Evolutionary conservation across 495 filamentous ascomycete genomes (phyloP).

Genomic region (Usnea hakonensis): DNA sequence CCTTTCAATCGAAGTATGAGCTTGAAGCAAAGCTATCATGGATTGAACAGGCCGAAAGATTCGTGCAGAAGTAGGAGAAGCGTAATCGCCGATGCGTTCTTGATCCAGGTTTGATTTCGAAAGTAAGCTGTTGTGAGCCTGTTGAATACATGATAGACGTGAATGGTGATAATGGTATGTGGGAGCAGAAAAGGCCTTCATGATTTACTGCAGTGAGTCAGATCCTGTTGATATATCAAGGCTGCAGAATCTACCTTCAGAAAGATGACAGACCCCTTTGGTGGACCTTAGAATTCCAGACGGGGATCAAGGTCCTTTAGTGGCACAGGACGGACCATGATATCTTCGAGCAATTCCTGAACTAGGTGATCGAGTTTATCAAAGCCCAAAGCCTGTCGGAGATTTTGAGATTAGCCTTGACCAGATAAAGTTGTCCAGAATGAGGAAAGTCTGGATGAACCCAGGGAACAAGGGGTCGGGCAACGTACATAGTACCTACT

Average conservation of each 20-base stretch:
- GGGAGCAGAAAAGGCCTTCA: neutral
- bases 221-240: neutral
- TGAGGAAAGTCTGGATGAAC: neutral
- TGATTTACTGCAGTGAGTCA: neutral
- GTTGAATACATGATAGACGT: neutral
- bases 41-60: neutral
- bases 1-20: neutral
- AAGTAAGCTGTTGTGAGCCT: neutral
- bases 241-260: neutral
- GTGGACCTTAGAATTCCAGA: slow-evolving; percentile 1
- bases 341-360: neutral
- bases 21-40: neutral
- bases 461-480: neutral
- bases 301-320: slow-evolving; percentile 7
- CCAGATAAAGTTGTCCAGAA: neutral
- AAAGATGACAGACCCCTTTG: neutral
- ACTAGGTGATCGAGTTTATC: neutral
- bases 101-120: neutral
- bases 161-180: neutral
- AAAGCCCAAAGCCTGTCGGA: neutral
- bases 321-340: slow-evolving; percentile 10
- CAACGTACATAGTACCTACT: neutral
- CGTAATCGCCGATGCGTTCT: neutral
- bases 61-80: neutral
- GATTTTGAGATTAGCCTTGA: neutral